Percentiles rank a stretch among this genome's conserved stretches.
phyloP scores from a whole-genome alignment of 768 basidiomycete genomes.

The Podaxis sp. region DNA sequence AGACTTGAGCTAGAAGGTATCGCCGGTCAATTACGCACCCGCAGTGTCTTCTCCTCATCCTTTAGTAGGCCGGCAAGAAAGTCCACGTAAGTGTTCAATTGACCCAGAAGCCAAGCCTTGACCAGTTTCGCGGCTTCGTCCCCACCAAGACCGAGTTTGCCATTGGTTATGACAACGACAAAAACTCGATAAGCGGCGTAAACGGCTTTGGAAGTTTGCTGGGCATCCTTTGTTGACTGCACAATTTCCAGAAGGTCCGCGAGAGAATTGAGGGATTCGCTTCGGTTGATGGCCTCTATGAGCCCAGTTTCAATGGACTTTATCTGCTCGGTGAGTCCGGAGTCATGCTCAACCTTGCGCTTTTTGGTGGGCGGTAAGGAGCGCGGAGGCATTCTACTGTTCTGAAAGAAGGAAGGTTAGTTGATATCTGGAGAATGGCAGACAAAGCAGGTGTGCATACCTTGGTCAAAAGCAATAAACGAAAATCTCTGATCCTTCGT shows the following conservation, averaged over 20 bases:
- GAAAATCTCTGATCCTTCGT: constrained; percentile 1
- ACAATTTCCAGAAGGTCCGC: constrained; percentile 71
- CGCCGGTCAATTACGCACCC: constrained; percentile 46
- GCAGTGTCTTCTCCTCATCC: constrained; percentile 71
- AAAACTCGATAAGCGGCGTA: constrained; percentile 84
- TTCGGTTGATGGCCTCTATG: constrained; percentile 46
- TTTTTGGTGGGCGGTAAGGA: constrained; percentile 56
- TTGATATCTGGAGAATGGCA: not conserved
- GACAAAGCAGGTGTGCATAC: not conserved
- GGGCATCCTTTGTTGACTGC: constrained; percentile 43
- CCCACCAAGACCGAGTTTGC: constrained; percentile 49
- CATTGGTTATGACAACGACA: constrained; percentile 55
- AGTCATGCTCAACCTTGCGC: constrained; percentile 39
- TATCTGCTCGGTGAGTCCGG: constrained; percentile 26
- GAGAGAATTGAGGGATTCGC: constrained; percentile 72
- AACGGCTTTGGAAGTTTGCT: constrained; percentile 66
- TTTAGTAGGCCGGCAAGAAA: constrained; percentile 69
- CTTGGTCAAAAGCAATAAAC: not conserved
- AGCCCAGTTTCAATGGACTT: constrained; percentile 56
- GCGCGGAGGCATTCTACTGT: constrained; percentile 21
- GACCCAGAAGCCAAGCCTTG: constrained; percentile 77
- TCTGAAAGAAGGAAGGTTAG: not conserved
- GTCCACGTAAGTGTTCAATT: constrained; percentile 66
- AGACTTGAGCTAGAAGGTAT: not conserved
- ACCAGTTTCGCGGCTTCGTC: constrained; percentile 63